These are phyloP conservation scores for Fusarium concolor DNA, from an alignment of 2,329 filamentous ascomycete species.

Conservation along the genomic window DNA sequence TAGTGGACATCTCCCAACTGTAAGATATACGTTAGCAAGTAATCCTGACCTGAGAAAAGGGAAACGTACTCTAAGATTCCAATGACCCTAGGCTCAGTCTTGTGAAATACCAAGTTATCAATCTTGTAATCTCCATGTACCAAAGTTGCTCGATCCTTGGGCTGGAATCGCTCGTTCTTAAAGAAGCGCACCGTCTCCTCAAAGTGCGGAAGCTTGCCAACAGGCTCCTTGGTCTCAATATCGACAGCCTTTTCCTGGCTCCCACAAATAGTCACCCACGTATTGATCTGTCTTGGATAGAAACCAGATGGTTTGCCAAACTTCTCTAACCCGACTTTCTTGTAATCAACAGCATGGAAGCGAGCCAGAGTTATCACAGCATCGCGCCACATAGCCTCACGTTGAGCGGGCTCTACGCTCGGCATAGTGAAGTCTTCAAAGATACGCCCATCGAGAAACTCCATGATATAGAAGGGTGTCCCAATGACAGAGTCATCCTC, in stretches of 20 bases:
- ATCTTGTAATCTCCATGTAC: conserved; percentile 99
- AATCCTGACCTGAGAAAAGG: not conserved
- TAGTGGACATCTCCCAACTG: conserved; percentile 96
- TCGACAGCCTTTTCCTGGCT: conserved; percentile 82
- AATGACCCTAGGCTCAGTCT: conserved; percentile 87
- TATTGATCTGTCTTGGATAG: conserved; percentile 86
- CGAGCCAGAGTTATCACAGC: conserved; percentile 86
- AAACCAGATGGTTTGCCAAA: conserved; percentile 84
- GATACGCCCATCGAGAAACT: conserved; percentile 92
- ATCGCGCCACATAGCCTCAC: conserved; percentile 85
- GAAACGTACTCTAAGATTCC: conserved; percentile 82
- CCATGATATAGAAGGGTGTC: conserved; percentile 97
- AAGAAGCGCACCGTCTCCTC: conserved; percentile 85
- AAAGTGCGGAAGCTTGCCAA: conserved; percentile 87
- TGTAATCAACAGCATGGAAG: conserved; percentile 80
- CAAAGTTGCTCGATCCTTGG: conserved; percentile 79
- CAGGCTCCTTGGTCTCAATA: conserved; percentile 78
- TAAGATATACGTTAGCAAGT: conserved; percentile 17
- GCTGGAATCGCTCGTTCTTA: conserved; percentile 73
- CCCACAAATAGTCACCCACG: conserved; percentile 81
- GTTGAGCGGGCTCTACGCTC: conserved; percentile 73
- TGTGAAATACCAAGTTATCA: conserved; percentile 90
- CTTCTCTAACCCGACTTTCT: conserved; percentile 72
- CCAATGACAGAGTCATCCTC: conserved; percentile 84
- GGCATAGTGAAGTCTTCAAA: conserved; percentile 90